phyloP scores from a whole-genome alignment of 2,329 filamentous ascomycete species.

The Alternaria tenuissima region DNA sequence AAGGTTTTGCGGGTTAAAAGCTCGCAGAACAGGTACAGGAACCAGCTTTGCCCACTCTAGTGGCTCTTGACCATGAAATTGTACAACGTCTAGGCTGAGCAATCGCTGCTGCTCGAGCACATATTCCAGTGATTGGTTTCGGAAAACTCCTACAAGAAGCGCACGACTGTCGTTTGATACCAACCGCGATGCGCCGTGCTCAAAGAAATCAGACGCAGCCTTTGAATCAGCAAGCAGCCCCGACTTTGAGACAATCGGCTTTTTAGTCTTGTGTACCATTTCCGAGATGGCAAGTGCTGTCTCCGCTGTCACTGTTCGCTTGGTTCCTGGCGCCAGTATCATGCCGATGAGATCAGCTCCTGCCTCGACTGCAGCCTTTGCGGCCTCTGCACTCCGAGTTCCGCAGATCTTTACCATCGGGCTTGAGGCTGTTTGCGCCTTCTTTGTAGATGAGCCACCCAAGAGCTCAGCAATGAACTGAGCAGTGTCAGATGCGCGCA shows the following conservation, averaged over 20 bases:
- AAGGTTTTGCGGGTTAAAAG: slow-evolving; percentile 79
- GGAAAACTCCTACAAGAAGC: slow-evolving; percentile 91
- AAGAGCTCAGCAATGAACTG: slow-evolving; percentile 86
- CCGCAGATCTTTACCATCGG: slow-evolving; percentile 92
- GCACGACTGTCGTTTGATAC: slow-evolving; percentile 67
- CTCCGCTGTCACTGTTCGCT: slow-evolving; percentile 80
- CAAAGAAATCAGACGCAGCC: slow-evolving; percentile 74
- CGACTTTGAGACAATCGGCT: slow-evolving; percentile 34
- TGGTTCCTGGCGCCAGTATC: slow-evolving; percentile 83
- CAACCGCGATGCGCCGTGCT: slow-evolving; percentile 57
- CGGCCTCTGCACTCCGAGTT: slow-evolving; percentile 82
- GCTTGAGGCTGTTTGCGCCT: slow-evolving; percentile 39
- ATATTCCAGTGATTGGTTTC: slow-evolving; percentile 85
- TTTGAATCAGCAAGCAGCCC: slow-evolving; percentile 36
- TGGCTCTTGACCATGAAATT: slow-evolving; percentile 91
- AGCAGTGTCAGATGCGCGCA: slow-evolving; percentile 85
- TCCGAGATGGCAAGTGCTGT: slow-evolving; percentile 82
- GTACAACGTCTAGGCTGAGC: slow-evolving; percentile 84
- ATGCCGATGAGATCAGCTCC: slow-evolving; percentile 94
- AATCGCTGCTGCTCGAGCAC: slow-evolving; percentile 79
- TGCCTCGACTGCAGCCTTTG: slow-evolving; percentile 79
- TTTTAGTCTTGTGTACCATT: slow-evolving; percentile 69
- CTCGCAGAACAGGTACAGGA: slow-evolving; percentile 88
- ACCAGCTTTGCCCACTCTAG: slow-evolving; percentile 90
- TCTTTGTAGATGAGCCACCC: slow-evolving; percentile 57